A percentile compares a stretch with the other conserved stretches of the same genome.
Evolutionary conservation across 106 monocot genomes (phyloP).

Genomic region (Chionographis japonica): DNA sequence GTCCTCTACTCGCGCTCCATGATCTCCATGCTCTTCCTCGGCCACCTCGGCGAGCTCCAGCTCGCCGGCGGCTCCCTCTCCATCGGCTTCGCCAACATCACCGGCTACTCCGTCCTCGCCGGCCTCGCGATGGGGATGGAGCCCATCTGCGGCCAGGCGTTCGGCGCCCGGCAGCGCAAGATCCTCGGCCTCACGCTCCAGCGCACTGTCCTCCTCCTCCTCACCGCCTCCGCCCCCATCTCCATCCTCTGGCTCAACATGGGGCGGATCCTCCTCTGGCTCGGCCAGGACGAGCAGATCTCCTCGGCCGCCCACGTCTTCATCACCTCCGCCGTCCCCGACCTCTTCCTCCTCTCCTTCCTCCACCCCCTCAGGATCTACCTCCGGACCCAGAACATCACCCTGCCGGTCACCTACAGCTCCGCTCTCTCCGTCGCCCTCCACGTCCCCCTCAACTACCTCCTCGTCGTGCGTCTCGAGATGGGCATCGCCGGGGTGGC

Average conservation of each 20-base stretch:
- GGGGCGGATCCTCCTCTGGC: slow-evolving; percentile 21
- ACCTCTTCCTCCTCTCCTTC: slow-evolving; percentile 40
- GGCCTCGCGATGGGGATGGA: slow-evolving; percentile 80
- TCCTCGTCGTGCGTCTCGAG: slow-evolving; percentile 26
- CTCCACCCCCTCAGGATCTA: slow-evolving; percentile 44
- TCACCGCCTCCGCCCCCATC: too few relatives aligned
- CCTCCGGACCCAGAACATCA: slow-evolving; percentile 32
- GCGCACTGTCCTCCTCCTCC: too few relatives aligned
- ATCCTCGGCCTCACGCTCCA: too few relatives aligned
- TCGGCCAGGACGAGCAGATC: slow-evolving; percentile 29
- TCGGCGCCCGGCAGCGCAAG: too few relatives aligned
- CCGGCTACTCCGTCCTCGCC: slow-evolving; percentile 64
- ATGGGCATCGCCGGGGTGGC: slow-evolving; percentile 40
- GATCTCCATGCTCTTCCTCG: slow-evolving; percentile 11
- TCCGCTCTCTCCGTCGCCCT: too few relatives aligned
- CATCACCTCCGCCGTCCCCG: slow-evolving; percentile 29
- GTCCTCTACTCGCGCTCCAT: slow-evolving; percentile 41
- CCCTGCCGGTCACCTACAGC: slow-evolving; percentile 10
- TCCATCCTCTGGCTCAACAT: slow-evolving; percentile 38
- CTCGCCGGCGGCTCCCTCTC: slow-evolving; percentile 64
- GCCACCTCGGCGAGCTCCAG: slow-evolving; percentile 31
- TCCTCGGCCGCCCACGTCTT: slow-evolving; percentile 18
- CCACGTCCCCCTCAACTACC: slow-evolving; percentile 28
- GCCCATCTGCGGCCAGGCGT: slow-evolving; percentile 66
- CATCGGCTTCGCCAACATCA: slow-evolving; percentile 74